Evolutionary conservation across 805 yeast species (phyloP).

Genomic region (Yamadazyma nakazawae): DNA sequence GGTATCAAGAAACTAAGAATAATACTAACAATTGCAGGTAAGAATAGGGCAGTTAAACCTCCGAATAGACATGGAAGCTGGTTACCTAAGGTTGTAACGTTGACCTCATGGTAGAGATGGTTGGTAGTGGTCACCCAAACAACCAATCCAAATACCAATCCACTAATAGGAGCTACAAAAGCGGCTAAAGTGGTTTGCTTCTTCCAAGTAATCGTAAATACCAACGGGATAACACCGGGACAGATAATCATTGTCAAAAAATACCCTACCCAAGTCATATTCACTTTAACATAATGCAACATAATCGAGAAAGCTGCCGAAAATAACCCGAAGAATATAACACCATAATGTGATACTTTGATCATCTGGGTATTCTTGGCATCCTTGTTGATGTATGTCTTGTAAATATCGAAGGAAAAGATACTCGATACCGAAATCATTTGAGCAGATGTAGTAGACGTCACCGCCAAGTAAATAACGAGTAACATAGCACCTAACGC

Average conservation of each 20-base stretch:
- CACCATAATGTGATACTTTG: constrained; percentile 40
- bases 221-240: constrained; percentile 38
- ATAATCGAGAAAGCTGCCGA: constrained; percentile 39
- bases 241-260: constrained; percentile 35
- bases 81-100: constrained; percentile 23
- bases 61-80: constrained; percentile 36
- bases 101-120: constrained; percentile 24
- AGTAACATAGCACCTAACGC: constrained; percentile 31
- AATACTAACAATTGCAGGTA: constrained; percentile 29
- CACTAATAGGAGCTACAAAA: constrained; percentile 28
- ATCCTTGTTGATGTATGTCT: constrained; percentile 39
- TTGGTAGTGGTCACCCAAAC: constrained; percentile 32
- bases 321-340: constrained; percentile 35
- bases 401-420: constrained; percentile 46
- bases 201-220: constrained; percentile 32
- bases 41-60: constrained; percentile 27
- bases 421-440: constrained; percentile 39
- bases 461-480: constrained; percentile 37
- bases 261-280: constrained; percentile 31
- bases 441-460: constrained; percentile 41
- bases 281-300: constrained; percentile 26
- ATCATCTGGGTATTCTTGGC: constrained; percentile 44
- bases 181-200: constrained; percentile 28
- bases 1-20: constrained; percentile 27
- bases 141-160: constrained; percentile 25